These are phyloP conservation scores for Populus hybrid DNA, from an alignment of 441 rosid species.

Conservation along the genomic window DNA sequence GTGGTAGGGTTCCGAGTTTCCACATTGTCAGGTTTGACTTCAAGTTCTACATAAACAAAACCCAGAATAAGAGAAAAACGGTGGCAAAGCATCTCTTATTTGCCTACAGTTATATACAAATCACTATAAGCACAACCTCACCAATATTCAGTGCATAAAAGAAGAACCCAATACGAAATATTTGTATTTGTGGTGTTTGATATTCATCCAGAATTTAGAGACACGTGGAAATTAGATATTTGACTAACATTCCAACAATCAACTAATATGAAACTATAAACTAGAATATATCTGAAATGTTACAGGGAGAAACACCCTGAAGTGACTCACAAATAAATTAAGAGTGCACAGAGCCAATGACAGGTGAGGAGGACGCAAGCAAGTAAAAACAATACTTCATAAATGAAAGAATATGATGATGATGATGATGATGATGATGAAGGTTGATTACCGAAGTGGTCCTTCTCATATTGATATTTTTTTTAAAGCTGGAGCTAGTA, in stretches of 20 bases:
- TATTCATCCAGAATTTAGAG: background rate
- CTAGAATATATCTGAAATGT: background rate
- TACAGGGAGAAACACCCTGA: background rate
- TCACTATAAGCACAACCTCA: constrained; percentile 1
- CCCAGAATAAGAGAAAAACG: constrained; percentile 13
- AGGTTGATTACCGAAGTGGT: background rate
- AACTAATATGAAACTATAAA: background rate
- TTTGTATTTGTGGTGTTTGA: background rate
- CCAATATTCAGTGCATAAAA: background rate
- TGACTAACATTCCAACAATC: background rate
- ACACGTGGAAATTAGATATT: background rate
- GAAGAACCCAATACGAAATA: background rate
- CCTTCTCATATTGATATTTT: background rate
- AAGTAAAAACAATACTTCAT: background rate
- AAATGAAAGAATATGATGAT: too few relatives aligned
- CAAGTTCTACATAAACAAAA: constrained; percentile 60
- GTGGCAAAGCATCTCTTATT: background rate
- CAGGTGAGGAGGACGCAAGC: background rate
- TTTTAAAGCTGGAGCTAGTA: background rate
- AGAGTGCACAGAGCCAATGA: background rate
- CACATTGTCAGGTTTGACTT: constrained; percentile 90
- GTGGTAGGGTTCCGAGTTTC: constrained; percentile 98
- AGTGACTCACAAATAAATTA: background rate
- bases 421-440: background rate
- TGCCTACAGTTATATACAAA: background rate